Evolutionary conservation across 208 protist genomes (phyloP).

Genomic region (Acanthamoeba castellanii): DNA sequence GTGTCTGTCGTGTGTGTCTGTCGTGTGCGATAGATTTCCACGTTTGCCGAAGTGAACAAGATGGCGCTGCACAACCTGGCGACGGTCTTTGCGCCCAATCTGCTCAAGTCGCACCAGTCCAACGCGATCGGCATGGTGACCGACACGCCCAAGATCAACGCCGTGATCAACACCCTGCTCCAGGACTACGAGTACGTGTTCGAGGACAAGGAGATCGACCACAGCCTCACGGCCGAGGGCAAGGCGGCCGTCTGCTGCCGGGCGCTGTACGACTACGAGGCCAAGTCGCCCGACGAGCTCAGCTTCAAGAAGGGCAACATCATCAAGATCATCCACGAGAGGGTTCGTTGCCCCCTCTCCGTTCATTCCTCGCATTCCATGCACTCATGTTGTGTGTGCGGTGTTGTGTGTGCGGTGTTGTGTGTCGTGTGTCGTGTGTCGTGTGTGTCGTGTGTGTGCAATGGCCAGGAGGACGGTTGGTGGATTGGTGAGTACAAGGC

Average conservation of each 20-base stretch:
- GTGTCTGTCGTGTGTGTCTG: not conserved
- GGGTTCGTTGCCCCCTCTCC: not conserved
- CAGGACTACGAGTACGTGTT: slow-evolving; percentile 69
- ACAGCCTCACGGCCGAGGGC: slow-evolving; percentile 4
- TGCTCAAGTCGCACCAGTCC: slow-evolving; percentile 52
- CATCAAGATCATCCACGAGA: slow-evolving; percentile 63
- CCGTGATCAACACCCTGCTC: slow-evolving; percentile 22
- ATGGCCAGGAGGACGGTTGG: slow-evolving; percentile 13
- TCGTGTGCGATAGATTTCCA: not conserved
- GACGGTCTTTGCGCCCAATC: slow-evolving; percentile 57
- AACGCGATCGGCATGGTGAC: slow-evolving; percentile 61
- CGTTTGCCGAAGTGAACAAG: slow-evolving; percentile 27
- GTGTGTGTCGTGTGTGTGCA: too few relatives aligned
- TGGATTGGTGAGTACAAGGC: slow-evolving; percentile 48
- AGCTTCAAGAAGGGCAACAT: slow-evolving; percentile 47
- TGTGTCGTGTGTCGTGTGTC: too few relatives aligned
- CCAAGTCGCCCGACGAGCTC: slow-evolving; percentile 46
- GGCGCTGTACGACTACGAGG: slow-evolving; percentile 65
- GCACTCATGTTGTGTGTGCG: not conserved
- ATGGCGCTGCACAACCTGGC: slow-evolving; percentile 67
- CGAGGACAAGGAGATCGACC: slow-evolving; percentile 51
- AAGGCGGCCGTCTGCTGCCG: slow-evolving; percentile 25
- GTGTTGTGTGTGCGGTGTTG: too few relatives aligned
- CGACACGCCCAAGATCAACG: slow-evolving; percentile 71
- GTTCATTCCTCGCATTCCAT: not conserved